Evolutionary conservation across 2,329 filamentous ascomycete species (phyloP), one percentile per base, ranked within the genome.

Genomic region (Fusarium sp.): DNA sequence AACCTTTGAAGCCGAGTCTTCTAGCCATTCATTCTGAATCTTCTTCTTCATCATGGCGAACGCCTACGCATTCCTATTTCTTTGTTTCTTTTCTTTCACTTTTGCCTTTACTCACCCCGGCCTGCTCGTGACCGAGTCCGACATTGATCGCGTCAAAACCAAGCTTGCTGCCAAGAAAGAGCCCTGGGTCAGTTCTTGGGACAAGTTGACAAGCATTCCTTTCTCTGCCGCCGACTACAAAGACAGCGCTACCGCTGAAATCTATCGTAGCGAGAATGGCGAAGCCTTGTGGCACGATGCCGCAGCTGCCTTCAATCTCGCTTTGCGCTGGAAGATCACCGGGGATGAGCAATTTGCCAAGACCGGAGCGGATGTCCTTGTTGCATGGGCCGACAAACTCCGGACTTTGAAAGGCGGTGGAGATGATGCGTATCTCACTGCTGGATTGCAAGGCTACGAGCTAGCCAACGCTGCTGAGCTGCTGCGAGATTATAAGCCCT

Each of bases 231-330:
- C 35, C 8, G 40, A 63, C 22, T 59, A 59, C 17, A 6, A 38
- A 15, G 52, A 25, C 32, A 56, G 63, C 11, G 66, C 66, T 9
- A 63, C 62, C 8, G 58, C 33, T 22, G 40, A 40, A 4, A 33
- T 71, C 6, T 40, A 32, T 10, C 62, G 69, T 4, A 17, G 50
- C 6, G 59, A 47, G 17, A 71, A 71, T 15, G 69, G 69, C 1
- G 66, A 71, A n/a, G 27, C 50, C 6, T 11, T 71, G 27, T 71
- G 69, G 69, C 69, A 69, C 17, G 69, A 71, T n/a, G 66, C 69
- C 6, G 69, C 69, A 2, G 69, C 69, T 17, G 69, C 69, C 3
- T 71, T 71, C 15, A 66, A 71, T 30, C 69, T 69, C 25, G 58
- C n/a, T 3, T 25, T 61, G 27, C 38, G 58, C 15, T 61, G 58